Conservation (phyloP, 306 rosid species). For the Luffa acutangula region DNA sequence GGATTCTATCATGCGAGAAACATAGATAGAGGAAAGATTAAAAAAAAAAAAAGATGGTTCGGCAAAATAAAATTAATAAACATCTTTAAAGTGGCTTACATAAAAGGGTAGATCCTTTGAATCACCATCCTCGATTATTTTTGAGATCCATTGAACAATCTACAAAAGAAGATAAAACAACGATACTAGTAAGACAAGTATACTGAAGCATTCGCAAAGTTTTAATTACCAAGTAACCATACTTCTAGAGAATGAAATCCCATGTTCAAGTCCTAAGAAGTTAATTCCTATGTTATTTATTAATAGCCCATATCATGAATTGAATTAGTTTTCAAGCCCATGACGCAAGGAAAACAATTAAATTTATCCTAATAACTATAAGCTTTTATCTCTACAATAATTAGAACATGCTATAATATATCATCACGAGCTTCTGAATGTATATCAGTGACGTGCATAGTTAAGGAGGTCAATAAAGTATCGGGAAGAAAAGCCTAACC, state of each 20-base stretch:
- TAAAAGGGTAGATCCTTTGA: constrained; percentile 71
- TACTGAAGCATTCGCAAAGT: not conserved
- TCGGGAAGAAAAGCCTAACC: constrained; percentile 24
- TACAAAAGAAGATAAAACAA: constrained; percentile 16
- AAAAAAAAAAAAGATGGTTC: not conserved
- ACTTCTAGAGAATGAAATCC: not conserved
- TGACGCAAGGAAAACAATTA: not conserved
- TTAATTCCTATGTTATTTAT: not conserved
- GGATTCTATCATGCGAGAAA: not conserved
- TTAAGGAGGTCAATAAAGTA: not conserved
- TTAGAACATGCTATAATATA: not conserved
- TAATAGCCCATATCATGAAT: not conserved
- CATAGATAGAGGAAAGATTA: not conserved
- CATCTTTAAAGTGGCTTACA: constrained; percentile 28
- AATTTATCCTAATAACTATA: not conserved
- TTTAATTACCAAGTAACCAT: not conserved
- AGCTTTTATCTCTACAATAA: not conserved
- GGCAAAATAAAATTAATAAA: not conserved
- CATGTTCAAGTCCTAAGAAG: not conserved
- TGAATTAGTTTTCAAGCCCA: not conserved
- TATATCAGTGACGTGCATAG: not conserved
- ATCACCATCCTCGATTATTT: constrained; percentile 73
- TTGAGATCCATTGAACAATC: constrained; percentile 73
- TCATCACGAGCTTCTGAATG: not conserved
- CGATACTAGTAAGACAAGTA: not conserved